Conservation (phyloP, 1,284 basidiomycete genomes). For the Rhodotorula sp. region DNA sequence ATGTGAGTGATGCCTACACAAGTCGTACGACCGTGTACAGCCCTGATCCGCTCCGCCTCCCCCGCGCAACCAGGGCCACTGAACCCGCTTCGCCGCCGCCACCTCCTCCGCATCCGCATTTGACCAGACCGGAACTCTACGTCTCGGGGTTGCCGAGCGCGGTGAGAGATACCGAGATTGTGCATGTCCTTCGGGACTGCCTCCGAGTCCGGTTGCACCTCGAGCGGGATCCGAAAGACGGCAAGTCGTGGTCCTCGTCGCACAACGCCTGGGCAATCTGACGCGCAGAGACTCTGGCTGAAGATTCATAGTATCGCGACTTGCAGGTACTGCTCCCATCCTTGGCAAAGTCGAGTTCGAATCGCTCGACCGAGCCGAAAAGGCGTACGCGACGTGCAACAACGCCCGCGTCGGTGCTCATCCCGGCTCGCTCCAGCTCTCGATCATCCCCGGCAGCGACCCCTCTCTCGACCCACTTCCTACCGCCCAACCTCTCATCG, state of each 20-base stretch:
- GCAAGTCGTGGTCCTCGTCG: not conserved
- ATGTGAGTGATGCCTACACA: not conserved
- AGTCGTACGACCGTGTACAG: too few relatives aligned
- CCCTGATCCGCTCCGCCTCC: too few relatives aligned
- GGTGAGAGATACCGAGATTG: constrained; percentile 18
- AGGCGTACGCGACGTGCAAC: constrained; percentile 43
- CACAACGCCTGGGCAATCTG: too few relatives aligned
- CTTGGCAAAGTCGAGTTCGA: constrained; percentile 29
- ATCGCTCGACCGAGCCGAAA: constrained; percentile 36
- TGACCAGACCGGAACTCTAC: constrained; percentile 14
- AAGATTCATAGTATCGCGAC: too few relatives aligned
- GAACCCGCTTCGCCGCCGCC: not conserved
- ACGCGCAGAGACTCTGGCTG: too few relatives aligned
- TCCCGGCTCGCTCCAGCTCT: constrained; percentile 20
- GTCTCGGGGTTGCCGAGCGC: constrained; percentile 12
- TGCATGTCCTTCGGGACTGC: constrained; percentile 24
- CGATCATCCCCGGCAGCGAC: constrained; percentile 7
- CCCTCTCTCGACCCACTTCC: constrained; percentile 26
- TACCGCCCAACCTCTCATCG: constrained; percentile 26
- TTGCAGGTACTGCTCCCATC: not conserved
- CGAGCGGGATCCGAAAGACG: not conserved
- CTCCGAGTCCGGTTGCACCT: constrained; percentile 15
- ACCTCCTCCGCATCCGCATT: constrained; percentile 8
- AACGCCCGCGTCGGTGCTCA: constrained; percentile 16
- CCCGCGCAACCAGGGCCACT: not conserved